phyloP scores from a whole-genome alignment of 1,139 yeast species.

The Pichia sp. region DNA sequence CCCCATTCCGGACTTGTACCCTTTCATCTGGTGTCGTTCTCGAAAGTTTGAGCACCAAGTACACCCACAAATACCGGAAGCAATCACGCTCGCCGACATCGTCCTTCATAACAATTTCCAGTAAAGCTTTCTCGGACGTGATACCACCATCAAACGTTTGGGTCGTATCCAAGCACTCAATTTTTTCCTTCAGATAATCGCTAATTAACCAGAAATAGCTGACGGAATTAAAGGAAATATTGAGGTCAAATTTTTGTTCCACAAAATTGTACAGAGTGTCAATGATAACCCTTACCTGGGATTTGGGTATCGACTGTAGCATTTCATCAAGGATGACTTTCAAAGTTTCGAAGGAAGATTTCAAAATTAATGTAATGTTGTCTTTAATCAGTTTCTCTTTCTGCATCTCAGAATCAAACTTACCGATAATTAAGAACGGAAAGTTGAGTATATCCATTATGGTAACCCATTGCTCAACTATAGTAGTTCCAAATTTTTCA shows the following conservation, averaged over 20 bases:
- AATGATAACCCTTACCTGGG: constrained; percentile 54
- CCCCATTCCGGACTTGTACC: constrained; percentile 81
- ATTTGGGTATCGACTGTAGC: constrained; percentile 57
- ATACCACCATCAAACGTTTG: constrained; percentile 9
- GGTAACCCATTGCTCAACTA: constrained; percentile 55
- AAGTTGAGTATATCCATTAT: constrained; percentile 64
- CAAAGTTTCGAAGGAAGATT: constrained; percentile 69
- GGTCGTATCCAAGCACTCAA: constrained; percentile 9
- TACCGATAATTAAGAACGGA: constrained; percentile 45
- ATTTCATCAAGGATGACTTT: constrained; percentile 83
- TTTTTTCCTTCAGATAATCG: constrained; percentile 48
- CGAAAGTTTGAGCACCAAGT: constrained; percentile 54
- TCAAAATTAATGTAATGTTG: constrained; percentile 42
- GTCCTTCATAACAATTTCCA: constrained; percentile 21
- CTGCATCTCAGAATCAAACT: constrained; percentile 27
- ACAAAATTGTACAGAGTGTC: constrained; percentile 70
- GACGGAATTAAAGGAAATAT: constrained; percentile 83
- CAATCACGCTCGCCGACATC: constrained; percentile 14
- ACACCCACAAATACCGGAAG: constrained; percentile 47
- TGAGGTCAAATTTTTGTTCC: constrained; percentile 62
- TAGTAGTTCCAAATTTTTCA: constrained; percentile 64
- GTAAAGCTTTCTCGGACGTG: constrained; percentile 22
- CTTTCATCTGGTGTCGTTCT: constrained; percentile 57
- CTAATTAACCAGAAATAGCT: constrained; percentile 90
- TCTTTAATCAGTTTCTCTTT: constrained; percentile 31